A percentile compares a stretch with the other conserved stretches of the same genome.
These are phyloP conservation scores for Austroboletus eburneus DNA, from an alignment of 768 basidiomycete species.

Conservation along the genomic window DNA sequence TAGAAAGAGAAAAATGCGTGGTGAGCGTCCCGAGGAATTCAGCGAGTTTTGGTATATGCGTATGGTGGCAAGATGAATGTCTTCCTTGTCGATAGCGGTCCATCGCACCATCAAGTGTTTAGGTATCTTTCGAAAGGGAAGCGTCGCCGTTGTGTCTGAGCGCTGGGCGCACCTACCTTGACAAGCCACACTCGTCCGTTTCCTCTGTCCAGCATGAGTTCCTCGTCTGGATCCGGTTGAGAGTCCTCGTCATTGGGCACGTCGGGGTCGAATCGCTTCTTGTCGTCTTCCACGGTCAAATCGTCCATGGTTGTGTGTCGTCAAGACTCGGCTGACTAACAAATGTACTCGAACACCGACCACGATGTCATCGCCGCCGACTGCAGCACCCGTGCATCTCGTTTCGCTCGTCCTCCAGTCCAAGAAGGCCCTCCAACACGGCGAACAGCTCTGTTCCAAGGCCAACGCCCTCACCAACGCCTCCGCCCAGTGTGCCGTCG, in stretches of 20 bases:
- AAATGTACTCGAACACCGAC: too few relatives aligned
- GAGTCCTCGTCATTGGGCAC: constrained; percentile 50
- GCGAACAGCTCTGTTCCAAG: constrained; percentile 67
- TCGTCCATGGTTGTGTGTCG: constrained; percentile 38
- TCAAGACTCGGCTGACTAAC: too few relatives aligned
- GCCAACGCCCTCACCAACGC: constrained; percentile 61
- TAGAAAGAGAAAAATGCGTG: constrained; percentile 63
- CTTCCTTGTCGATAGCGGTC: constrained; percentile 69
- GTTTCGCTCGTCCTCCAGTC: constrained; percentile 76
- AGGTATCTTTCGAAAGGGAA: constrained; percentile 55
- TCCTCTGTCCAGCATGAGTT: constrained; percentile 72
- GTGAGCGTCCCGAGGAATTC: constrained; percentile 42
- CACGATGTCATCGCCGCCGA: constrained; percentile 23
- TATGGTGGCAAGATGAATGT: constrained; percentile 78
- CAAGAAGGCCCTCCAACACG: constrained; percentile 77
- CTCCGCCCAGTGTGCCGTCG: constrained; percentile 63
- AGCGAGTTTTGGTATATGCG: constrained; percentile 64
- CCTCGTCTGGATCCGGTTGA: constrained; percentile 78
- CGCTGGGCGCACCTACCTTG: too few relatives aligned
- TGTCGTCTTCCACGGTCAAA: constrained; percentile 51
- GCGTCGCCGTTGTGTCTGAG: background rate
- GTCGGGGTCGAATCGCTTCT: constrained; percentile 66
- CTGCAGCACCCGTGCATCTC: constrained; percentile 38
- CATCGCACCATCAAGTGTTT: constrained; percentile 84
- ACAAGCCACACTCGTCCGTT: constrained; percentile 81